A percentile compares a stretch with the other conserved stretches of the same genome.
phyloP scores from a whole-genome alignment of 2,329 filamentous ascomycete genomes.

The Nemania sp. region DNA sequence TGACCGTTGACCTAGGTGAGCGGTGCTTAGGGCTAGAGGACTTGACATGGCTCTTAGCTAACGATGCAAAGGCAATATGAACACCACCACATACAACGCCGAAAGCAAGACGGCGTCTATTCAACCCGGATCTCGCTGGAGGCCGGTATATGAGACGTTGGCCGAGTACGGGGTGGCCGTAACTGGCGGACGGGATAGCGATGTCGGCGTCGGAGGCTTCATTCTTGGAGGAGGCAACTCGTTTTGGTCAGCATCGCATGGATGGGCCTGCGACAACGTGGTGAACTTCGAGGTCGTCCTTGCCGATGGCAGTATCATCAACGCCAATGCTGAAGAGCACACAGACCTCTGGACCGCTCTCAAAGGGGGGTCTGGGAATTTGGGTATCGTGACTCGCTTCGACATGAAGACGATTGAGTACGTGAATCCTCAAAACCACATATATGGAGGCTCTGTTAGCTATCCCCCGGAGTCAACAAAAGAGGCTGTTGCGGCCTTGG shows the following conservation, averaged over 20 bases:
- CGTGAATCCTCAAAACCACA: constrained; percentile 33
- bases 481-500: constrained; percentile 42
- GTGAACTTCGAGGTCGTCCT: constrained; percentile 51
- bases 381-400: constrained; percentile 50
- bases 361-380: constrained; percentile 53
- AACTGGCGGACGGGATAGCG: constrained; percentile 38
- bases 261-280: constrained; percentile 53
- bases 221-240: constrained; percentile 50
- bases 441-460: constrained; percentile 55
- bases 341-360: constrained; percentile 54
- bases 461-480: constrained; percentile 39
- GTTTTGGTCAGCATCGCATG: constrained; percentile 46
- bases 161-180: constrained; percentile 28
- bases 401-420: constrained; percentile 31
- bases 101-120: constrained; percentile 49
- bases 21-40: not conserved
- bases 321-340: constrained; percentile 33
- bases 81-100: constrained; percentile 49
- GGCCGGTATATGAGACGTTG: constrained; percentile 41
- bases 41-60: not conserved
- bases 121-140: constrained; percentile 48
- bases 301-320: constrained; percentile 38
- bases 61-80: constrained; percentile 45
- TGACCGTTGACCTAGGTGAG: constrained; percentile 55
- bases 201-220: constrained; percentile 42